Evolutionary conservation across 331 rosid species (phyloP).

Genomic region (Telfairia occidentalis): DNA sequence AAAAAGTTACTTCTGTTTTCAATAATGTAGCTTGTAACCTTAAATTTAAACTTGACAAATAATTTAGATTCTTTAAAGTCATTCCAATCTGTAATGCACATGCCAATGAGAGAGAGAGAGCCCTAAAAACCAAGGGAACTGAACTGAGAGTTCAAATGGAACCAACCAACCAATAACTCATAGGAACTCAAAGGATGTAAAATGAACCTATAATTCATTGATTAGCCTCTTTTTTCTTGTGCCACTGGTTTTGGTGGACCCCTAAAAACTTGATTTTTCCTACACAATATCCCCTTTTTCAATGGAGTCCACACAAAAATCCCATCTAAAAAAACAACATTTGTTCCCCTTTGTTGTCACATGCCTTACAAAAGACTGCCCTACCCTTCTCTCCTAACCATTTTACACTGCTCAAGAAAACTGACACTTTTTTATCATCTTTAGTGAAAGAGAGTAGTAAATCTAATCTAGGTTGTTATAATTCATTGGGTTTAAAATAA

Average conservation of each 20-base stretch:
- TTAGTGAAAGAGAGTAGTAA: background rate
- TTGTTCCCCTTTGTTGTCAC: conserved; percentile 23
- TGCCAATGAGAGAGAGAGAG: background rate
- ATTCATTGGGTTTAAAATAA: conserved; percentile 1
- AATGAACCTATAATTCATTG: background rate
- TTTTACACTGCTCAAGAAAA: conserved; percentile 53
- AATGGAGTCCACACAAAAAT: conserved; percentile 6
- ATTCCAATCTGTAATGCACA: background rate
- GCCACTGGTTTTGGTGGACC: background rate
- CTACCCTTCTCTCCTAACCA: conserved; percentile 15
- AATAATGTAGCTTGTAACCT: conserved; percentile 3
- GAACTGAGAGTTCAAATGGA: background rate
- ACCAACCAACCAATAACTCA: background rate
- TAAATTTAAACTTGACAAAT: background rate
- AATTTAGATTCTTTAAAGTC: background rate
- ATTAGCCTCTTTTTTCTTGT: background rate
- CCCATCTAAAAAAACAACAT: background rate
- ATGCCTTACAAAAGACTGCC: conserved; percentile 18
- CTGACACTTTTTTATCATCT: conserved; percentile 8
- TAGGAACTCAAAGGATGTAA: background rate
- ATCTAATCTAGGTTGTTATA: no score
- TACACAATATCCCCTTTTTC: background rate
- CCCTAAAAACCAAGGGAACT: background rate
- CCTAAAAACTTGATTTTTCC: background rate
- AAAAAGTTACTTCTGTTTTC: background rate